Evolutionary conservation across 768 basidiomycete species (phyloP), one percentile per base, ranked within the genome.

Genomic region (Boletus sp.): DNA sequence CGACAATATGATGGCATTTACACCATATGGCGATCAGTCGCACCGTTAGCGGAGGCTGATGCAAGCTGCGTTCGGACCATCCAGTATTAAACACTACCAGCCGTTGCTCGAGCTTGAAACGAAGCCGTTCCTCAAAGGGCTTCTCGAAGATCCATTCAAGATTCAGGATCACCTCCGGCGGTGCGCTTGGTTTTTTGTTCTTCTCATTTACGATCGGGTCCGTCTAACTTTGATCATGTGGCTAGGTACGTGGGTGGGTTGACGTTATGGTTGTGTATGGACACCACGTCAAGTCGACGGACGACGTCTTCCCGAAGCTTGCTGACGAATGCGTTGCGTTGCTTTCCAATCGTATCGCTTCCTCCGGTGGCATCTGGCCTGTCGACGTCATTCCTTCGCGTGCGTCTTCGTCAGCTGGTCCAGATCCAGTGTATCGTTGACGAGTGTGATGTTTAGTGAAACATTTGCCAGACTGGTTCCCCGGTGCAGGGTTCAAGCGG

Each of bases 1-100:
- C 69, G 79, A 87, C 64, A 81, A 85, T 67, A 87, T 88, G 83
- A 80, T 84, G 52, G 85, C 85, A 2, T 88, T 89, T 68, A 85
- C 84, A 6, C 76, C 78, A 15, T 87, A 89, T 64, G 82, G 82
- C 35, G 84, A 86, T 57, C 76, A 78, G 64, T 78, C 77, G 45
- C 83, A 81, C 55, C 82, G 86, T 20, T 86, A 88, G 67, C 83
- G 89, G 63, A 80, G 73, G 61, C 79, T 90, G 40, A 80, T 89
- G 72, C 83, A 84, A 66, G 79, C 80, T 48, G 86, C 87, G 5
- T 78, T 90, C 37, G 81, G 82, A 36, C 59, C 75, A 30, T 75
- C 77, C 12, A 75, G 70, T 20, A 82, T 89, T 53, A 77, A 80
- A 8, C 64, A 72, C 4, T 90, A 87, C 67, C 72, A 83, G 47